phyloP scores from a whole-genome alignment of 2,329 filamentous ascomycete genomes.

The Fusarium oxysporum region DNA sequence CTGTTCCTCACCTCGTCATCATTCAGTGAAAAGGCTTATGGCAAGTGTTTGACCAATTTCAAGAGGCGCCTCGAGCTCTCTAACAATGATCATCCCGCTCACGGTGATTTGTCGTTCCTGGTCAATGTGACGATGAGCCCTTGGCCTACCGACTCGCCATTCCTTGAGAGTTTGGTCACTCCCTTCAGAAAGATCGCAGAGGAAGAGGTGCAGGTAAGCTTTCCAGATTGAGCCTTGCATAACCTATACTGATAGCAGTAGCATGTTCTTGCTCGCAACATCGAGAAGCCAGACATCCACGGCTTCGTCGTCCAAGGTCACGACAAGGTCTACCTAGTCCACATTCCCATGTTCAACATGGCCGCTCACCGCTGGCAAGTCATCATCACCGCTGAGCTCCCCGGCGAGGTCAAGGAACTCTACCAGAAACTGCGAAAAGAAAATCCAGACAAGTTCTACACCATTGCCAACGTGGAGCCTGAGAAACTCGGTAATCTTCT shows the following conservation, averaged over 20 bases:
- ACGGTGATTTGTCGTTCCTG: not conserved
- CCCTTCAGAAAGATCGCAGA: not conserved
- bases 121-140: slow-evolving; percentile 1
- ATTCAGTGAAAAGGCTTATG: not conserved
- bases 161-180: not conserved
- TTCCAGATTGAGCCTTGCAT: accelerated
- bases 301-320: not conserved
- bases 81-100: not conserved
- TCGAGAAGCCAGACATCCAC: not conserved
- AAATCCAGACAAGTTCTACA: slow-evolving; percentile 1
- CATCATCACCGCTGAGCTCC: not conserved
- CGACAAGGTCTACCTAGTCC: not conserved
- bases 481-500: not conserved
- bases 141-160: not conserved
- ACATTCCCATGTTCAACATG: slow-evolving; percentile 5
- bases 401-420: not conserved
- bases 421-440: not conserved
- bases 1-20: not conserved
- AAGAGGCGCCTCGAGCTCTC: not conserved
- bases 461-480: not conserved
- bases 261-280: not conserved
- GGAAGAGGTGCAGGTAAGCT: not conserved
- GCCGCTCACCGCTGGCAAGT: slow-evolving; percentile 7
- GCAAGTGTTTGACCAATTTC: not conserved
- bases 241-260: not conserved